Evolutionary conservation across 2,329 filamentous ascomycete genomes (phyloP).

Genomic region (Diplodia mutila): DNA sequence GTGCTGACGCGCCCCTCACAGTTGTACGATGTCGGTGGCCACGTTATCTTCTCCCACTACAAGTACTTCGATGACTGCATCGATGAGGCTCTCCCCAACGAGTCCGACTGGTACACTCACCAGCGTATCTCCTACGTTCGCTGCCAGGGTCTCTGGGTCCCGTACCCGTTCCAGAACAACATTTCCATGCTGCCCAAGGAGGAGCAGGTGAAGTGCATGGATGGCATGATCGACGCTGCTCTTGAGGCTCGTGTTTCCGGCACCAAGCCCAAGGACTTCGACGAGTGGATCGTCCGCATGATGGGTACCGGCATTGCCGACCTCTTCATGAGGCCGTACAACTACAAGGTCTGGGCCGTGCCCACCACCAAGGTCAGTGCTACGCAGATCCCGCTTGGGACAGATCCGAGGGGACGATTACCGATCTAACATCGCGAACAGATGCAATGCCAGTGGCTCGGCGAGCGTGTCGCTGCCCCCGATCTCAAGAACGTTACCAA

Average conservation of each 20-base stretch:
- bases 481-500: conserved; percentile 91
- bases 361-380: conserved; percentile 85
- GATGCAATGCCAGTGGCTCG: conserved; percentile 99
- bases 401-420: not conserved
- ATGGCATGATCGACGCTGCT: conserved; percentile 94
- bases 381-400: conserved; percentile 3
- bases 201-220: conserved; percentile 91
- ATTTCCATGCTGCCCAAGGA: conserved; percentile 97
- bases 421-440: conserved; percentile 43
- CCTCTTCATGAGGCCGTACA: conserved; percentile 98
- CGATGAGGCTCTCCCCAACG: conserved; percentile 91
- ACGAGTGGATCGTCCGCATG: conserved; percentile 96
- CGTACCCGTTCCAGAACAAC: conserved; percentile 99
- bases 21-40: conserved; percentile 98
- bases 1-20: conserved; percentile 33
- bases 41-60: conserved; percentile 99
- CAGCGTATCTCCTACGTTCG: conserved; percentile 99
- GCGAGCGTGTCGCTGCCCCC: conserved; percentile 95
- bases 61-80: conserved; percentile 99
- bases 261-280: conserved; percentile 94
- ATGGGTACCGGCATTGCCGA: conserved; percentile 88
- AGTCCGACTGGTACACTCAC: conserved; percentile 96
- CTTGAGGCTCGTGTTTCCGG: conserved; percentile 82
- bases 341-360: conserved; percentile 99
- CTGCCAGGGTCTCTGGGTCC: conserved; percentile 95